Conservation (phyloP, 2,329 filamentous ascomycete species). For the Neospermospora avenae region DNA sequence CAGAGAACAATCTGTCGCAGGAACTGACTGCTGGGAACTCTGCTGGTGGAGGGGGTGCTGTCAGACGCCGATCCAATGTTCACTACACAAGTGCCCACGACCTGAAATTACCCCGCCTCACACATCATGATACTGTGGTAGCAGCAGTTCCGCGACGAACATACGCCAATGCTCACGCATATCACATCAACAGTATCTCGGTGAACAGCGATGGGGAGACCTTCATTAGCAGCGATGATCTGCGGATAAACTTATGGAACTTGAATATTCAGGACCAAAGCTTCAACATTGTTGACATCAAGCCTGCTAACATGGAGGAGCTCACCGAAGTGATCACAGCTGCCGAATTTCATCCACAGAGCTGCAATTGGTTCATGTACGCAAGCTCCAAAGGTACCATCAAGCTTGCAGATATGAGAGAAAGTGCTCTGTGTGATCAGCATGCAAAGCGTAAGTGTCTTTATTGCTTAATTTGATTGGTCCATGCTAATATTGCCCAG, state of each 20-base stretch:
- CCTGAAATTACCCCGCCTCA: constrained; percentile 91
- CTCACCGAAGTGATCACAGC: constrained; percentile 98
- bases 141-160: constrained; percentile 93
- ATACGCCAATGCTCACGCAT: constrained; percentile 97
- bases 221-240: constrained; percentile 97
- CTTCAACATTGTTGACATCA: constrained; percentile 99
- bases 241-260: constrained; percentile 98
- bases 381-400: constrained; percentile 98
- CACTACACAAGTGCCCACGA: constrained; percentile 78
- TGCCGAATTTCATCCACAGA: constrained; percentile 92
- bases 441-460: constrained; percentile 77
- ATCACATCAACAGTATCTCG: constrained; percentile 99
- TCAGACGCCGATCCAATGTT: constrained; percentile 66
- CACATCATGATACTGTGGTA: constrained; percentile 97
- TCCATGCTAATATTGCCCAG: constrained; percentile 45
- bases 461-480: neutral
- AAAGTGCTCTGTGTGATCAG: constrained; percentile 92
- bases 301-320: constrained; percentile 99
- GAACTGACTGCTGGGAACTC: constrained; percentile 79
- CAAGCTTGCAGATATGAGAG: constrained; percentile 97
- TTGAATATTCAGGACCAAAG: constrained; percentile 99
- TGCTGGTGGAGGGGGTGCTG: constrained; percentile 69
- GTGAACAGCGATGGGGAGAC: constrained; percentile 99
- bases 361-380: constrained; percentile 99
- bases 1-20: constrained; percentile 96